Conservation (phyloP, 495 filamentous ascomycete genomes). For the Lentithecium fluviatile region DNA sequence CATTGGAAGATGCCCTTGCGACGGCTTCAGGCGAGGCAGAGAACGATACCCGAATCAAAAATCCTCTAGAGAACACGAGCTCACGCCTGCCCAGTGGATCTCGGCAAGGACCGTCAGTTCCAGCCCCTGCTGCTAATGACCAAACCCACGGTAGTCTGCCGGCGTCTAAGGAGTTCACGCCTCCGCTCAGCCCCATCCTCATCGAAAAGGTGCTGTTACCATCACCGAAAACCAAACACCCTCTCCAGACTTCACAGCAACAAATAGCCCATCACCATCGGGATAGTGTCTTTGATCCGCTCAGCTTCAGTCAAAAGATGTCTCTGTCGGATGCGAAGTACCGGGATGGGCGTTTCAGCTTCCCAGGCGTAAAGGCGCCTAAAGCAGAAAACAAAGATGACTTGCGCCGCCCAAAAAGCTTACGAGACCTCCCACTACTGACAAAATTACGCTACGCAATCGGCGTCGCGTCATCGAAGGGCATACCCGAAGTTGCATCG, state of each 20-base stretch:
- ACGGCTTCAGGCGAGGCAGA: constrained; percentile 1
- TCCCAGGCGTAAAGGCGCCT: constrained; percentile 26
- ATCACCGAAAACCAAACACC: constrained; percentile 14
- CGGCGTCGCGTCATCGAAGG: constrained; percentile 8
- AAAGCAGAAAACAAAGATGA: neutral
- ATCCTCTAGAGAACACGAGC: neutral
- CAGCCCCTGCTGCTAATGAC: neutral
- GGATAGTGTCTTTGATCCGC: constrained; percentile 51
- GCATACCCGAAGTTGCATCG: constrained; percentile 3
- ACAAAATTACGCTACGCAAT: constrained; percentile 26
- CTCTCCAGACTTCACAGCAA: constrained; percentile 13
- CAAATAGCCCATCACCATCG: constrained; percentile 19
- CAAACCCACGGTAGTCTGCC: neutral
- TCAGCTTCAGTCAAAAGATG: constrained; percentile 50
- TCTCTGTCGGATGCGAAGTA: constrained; percentile 54
- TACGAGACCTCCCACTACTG: constrained; percentile 14
- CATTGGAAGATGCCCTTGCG: constrained; percentile 20
- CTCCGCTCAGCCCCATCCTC: constrained; percentile 52
- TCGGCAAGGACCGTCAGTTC: neutral
- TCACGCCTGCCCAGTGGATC: neutral
- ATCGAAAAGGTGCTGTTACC: constrained; percentile 53
- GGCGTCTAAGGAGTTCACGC: constrained; percentile 38
- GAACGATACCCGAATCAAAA: neutral
- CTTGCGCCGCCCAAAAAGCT: neutral
- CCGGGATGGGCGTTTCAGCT: constrained; percentile 52